phyloP scores from a whole-genome alignment of 352 stramenopile genomes.

The Globisporangium barbulae region DNA sequence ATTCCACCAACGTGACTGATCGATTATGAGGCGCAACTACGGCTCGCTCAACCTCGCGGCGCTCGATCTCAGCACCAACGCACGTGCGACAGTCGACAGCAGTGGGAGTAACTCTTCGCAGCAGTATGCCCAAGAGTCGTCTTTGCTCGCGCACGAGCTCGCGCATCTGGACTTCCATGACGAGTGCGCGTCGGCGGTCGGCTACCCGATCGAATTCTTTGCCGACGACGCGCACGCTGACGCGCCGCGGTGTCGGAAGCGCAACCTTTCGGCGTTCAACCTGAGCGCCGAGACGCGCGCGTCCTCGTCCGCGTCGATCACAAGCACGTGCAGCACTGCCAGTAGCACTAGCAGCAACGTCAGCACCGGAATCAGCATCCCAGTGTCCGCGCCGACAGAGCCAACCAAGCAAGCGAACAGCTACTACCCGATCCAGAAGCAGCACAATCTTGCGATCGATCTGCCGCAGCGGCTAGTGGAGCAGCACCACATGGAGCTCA shows the following conservation, averaged over 20 bases:
- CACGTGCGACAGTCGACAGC: constrained; percentile 19
- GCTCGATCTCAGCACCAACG: constrained; percentile 29
- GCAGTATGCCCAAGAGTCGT: constrained; percentile 17
- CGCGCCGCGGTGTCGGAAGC: constrained; percentile 22
- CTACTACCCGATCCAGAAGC: constrained; percentile 1
- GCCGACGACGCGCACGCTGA: constrained; percentile 24
- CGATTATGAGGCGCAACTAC: constrained; percentile 49
- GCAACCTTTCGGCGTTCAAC: constrained; percentile 18
- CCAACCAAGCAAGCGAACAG: background rate
- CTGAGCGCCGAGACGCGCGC: constrained; percentile 22
- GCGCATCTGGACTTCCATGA: constrained; percentile 22
- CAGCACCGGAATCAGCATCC: constrained; percentile 13
- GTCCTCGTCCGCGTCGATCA: constrained; percentile 9
- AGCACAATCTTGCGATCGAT: constrained; percentile 16
- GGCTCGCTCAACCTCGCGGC: constrained; percentile 52
- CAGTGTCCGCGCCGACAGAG: constrained; percentile 11
- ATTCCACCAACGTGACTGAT: background rate
- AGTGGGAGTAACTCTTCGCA: constrained; percentile 12
- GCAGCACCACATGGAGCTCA: constrained; percentile 41
- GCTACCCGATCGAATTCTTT: constrained; percentile 19
- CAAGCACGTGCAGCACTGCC: constrained; percentile 4
- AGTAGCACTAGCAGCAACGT: constrained; percentile 3
- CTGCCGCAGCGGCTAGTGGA: constrained; percentile 28
- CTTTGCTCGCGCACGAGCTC: constrained; percentile 26
- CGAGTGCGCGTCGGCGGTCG: constrained; percentile 35